These are phyloP conservation scores for Cyclanthera cordifolia DNA, from an alignment of 306 rosid species.

Conservation along the genomic window DNA sequence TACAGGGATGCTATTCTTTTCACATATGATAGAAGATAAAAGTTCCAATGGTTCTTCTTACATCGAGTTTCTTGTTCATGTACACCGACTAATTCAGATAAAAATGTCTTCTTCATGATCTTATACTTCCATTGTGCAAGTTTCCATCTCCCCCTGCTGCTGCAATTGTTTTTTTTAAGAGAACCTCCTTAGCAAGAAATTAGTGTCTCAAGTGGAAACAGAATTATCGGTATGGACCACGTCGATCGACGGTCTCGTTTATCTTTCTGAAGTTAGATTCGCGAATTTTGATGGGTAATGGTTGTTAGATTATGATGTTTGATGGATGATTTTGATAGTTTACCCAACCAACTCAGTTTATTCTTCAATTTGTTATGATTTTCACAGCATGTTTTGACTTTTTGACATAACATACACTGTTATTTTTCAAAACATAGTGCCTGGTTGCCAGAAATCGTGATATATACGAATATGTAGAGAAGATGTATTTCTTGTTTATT, in stretches of 20 bases:
- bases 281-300: conserved; percentile 13
- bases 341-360: background rate
- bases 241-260: background rate
- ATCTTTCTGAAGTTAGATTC: background rate
- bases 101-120: conserved; percentile 7
- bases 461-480: background rate
- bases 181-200: background rate
- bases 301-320: background rate
- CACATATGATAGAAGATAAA: conserved; percentile 84
- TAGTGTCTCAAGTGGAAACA: background rate
- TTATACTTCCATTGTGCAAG: conserved; percentile 6
- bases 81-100: too few species aligned
- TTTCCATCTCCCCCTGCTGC: conserved; percentile 7
- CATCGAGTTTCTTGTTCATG: conserved; percentile 17
- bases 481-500: too few species aligned
- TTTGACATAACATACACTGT: background rate
- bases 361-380: background rate
- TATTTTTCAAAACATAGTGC: background rate
- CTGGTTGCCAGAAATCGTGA: background rate
- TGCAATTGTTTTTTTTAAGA: background rate
- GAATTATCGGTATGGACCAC: background rate
- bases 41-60: conserved; percentile 64
- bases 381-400: background rate
- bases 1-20: conserved; percentile 68
- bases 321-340: conserved; percentile 4